Percentiles rank a stretch among this genome's conserved stretches.
Evolutionary conservation across 352 stramenopile species (phyloP).

Genomic region (Phytophthora cactorum): DNA sequence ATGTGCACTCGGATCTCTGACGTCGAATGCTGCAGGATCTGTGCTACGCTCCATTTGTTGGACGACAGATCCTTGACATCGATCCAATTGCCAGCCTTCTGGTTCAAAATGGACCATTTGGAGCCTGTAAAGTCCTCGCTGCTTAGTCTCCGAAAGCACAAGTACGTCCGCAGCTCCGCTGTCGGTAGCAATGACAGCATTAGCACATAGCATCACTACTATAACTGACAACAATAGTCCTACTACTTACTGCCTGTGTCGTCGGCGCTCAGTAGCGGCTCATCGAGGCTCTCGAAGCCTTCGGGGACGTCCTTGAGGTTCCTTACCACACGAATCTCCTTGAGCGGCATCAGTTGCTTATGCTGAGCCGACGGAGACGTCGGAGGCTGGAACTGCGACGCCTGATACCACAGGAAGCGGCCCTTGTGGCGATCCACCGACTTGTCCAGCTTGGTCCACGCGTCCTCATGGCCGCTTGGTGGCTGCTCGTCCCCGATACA

Average conservation of each 20-base stretch:
- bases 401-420: slow-evolving; percentile 74
- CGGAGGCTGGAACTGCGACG: slow-evolving; percentile 33
- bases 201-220: slow-evolving; percentile 10
- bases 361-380: slow-evolving; percentile 12
- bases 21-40: slow-evolving; percentile 70
- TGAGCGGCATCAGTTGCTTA: slow-evolving; percentile 57
- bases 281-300: slow-evolving; percentile 62
- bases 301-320: slow-evolving; percentile 70
- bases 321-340: slow-evolving; percentile 82
- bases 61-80: slow-evolving; percentile 81
- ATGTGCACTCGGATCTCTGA: slow-evolving; percentile 79
- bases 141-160: slow-evolving; percentile 74
- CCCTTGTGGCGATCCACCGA: slow-evolving; percentile 64
- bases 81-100: slow-evolving; percentile 80
- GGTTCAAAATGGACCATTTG: slow-evolving; percentile 74
- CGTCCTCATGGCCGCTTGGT: slow-evolving; percentile 5
- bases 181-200: slow-evolving; percentile 12
- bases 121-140: slow-evolving; percentile 70
- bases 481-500: slow-evolving; percentile 46
- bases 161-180: slow-evolving; percentile 67
- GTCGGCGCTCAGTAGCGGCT: slow-evolving; percentile 53
- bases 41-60: slow-evolving; percentile 77
- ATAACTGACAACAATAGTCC: background rate
- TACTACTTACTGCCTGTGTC: slow-evolving; percentile 40
- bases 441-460: slow-evolving; percentile 80